These are phyloP conservation scores for Clarireedia monteithiana DNA, from an alignment of 2,329 filamentous ascomycete genomes.

Conservation along the genomic window DNA sequence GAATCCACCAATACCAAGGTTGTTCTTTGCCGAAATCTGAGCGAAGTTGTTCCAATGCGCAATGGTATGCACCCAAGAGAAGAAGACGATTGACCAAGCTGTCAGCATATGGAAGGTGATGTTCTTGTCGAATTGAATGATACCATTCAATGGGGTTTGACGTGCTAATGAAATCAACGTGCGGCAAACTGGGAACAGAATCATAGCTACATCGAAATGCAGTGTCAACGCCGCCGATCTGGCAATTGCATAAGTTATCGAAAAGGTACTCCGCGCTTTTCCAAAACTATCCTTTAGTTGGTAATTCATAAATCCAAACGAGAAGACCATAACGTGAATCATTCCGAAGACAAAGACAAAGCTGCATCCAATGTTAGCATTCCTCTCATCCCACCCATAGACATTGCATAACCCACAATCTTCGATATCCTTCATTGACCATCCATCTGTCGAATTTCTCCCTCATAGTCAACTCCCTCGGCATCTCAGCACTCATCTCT, in stretches of 20 bases:
- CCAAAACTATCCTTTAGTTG: conserved; percentile 68
- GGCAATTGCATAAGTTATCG: conserved; percentile 69
- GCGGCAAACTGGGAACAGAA: conserved; percentile 75
- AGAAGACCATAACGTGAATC: conserved; percentile 68
- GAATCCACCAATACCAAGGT: conserved; percentile 71
- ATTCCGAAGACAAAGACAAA: conserved; percentile 71
- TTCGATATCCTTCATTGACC: conserved; percentile 78
- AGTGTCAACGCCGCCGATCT: conserved; percentile 68
- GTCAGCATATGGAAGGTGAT: conserved; percentile 82
- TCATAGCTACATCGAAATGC: conserved; percentile 72
- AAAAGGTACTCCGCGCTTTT: conserved; percentile 58
- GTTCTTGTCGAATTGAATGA: conserved; percentile 85
- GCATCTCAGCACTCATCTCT: conserved; percentile 68
- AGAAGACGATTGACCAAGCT: conserved; percentile 84
- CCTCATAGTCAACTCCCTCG: conserved; percentile 57
- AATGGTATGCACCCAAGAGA: conserved; percentile 78
- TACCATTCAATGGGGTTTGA: conserved; percentile 75
- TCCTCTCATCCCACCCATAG: background rate
- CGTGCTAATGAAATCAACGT: conserved; percentile 75
- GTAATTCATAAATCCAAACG: conserved; percentile 75
- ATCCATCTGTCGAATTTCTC: conserved; percentile 81
- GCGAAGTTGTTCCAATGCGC: conserved; percentile 85
- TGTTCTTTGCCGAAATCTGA: conserved; percentile 65
- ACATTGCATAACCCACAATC: conserved; percentile 53
- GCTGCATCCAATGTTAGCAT: conserved; percentile 37